Percentiles rank a stretch among this genome's conserved stretches.
These are phyloP conservation scores for Zea mays DNA, from an alignment of 176 grass and related monocot genomes.

Conservation along the genomic window DNA sequence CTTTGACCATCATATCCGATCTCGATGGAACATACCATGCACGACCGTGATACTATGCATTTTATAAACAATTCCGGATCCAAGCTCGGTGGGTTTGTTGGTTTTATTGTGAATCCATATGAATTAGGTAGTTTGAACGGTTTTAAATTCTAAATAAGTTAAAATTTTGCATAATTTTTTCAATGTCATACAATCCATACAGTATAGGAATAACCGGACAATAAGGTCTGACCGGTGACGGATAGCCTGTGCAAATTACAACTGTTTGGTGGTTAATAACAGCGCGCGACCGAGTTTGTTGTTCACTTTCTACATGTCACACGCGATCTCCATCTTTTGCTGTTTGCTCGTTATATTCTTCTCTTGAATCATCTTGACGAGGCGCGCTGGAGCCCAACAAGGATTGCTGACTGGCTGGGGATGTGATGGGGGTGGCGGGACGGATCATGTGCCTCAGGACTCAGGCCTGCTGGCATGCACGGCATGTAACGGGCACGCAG, in stretches of 20 bases:
- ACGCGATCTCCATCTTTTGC: background rate
- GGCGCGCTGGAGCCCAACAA: background rate
- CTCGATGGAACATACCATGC: background rate
- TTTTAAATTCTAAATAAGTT: too few relatives aligned
- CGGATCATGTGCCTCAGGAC: conserved; percentile 17
- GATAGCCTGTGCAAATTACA: background rate
- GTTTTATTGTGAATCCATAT: too few relatives aligned
- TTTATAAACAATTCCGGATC: too few relatives aligned
- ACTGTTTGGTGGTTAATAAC: conserved; percentile 28
- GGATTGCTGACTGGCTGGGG: background rate
- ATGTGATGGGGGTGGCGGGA: background rate
- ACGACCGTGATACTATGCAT: background rate
- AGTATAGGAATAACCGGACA: too few relatives aligned
- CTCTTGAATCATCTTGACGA: too few relatives aligned
- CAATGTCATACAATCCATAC: too few relatives aligned
- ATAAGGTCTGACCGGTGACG: too few relatives aligned
- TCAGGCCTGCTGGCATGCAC: background rate
- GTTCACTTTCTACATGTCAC: background rate
- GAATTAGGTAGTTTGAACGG: too few relatives aligned
- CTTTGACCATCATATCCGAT: conserved; percentile 29
- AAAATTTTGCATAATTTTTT: too few relatives aligned
- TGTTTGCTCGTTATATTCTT: background rate
- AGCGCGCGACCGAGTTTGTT: background rate
- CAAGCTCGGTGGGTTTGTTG: too few relatives aligned
- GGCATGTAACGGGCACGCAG: conserved; percentile 12